phyloP scores from a whole-genome alignment of 2,329 filamentous ascomycete genomes.

The Didymella pomorum region DNA sequence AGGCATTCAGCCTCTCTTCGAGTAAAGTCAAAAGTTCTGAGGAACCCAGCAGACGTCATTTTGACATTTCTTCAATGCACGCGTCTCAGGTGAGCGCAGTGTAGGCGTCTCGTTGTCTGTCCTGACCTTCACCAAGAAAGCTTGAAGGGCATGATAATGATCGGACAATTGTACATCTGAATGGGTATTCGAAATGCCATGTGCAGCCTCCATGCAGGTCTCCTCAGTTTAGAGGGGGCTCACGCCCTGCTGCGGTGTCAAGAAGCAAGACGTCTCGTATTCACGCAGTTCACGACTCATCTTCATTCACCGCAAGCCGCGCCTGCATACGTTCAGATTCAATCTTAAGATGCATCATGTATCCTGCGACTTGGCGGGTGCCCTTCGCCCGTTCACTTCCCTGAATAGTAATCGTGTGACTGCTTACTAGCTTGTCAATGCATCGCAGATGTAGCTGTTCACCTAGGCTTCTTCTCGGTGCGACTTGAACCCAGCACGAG shows the following conservation, averaged over 20 bases:
- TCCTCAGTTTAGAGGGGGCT: neutral
- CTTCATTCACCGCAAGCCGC: neutral
- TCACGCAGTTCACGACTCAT: neutral
- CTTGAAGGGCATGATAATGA: too few relatives aligned
- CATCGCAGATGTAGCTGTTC: neutral
- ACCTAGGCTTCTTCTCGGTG: neutral
- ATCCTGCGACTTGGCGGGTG: neutral
- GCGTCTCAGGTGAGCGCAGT: too few relatives aligned
- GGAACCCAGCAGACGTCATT: too few relatives aligned
- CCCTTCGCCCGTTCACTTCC: neutral
- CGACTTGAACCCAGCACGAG: neutral
- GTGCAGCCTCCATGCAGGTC: neutral
- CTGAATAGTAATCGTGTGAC: neutral
- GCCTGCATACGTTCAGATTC: neutral
- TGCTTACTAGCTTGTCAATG: too few relatives aligned
- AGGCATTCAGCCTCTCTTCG: too few relatives aligned
- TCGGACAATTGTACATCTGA: neutral
- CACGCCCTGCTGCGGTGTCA: neutral
- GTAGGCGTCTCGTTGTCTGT: too few relatives aligned
- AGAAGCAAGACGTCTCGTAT: neutral
- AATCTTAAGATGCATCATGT: neutral
- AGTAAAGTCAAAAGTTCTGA: too few relatives aligned
- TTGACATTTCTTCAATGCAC: too few relatives aligned
- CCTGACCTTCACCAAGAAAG: too few relatives aligned
- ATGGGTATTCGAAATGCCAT: neutral